Conservation (phyloP, 2,329 filamentous ascomycete species). For the Colletotrichum gloeosporioides region DNA sequence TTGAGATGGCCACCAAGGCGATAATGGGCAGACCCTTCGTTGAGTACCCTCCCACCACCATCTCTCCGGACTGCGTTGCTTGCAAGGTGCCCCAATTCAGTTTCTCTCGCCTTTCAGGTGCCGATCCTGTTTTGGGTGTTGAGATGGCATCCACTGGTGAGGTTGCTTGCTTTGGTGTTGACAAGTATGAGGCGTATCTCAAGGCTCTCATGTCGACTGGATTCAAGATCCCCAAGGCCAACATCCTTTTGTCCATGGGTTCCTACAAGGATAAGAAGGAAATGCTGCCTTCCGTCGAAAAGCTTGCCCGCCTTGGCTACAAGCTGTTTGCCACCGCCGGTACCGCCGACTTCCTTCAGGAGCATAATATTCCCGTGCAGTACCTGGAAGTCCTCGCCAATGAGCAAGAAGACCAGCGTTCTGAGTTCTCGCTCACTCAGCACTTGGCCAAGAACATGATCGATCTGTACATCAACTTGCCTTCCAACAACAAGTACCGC, state of each 20-base stretch:
- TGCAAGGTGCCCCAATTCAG: constrained; percentile 99
- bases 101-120: constrained; percentile 94
- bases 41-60: constrained; percentile 79
- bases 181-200: constrained; percentile 97
- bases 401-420: constrained; percentile 83
- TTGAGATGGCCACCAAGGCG: constrained; percentile 98
- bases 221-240: constrained; percentile 95
- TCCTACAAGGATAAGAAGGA: constrained; percentile 98
- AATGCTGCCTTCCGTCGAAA: constrained; percentile 91
- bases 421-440: constrained; percentile 96
- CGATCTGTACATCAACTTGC: constrained; percentile 98
- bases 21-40: constrained; percentile 86
- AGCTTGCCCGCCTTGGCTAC: constrained; percentile 89
- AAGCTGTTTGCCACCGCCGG: constrained; percentile 96
- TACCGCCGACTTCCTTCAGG: constrained; percentile 94
- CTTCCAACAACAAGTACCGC: constrained; percentile 97
- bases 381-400: constrained; percentile 87
- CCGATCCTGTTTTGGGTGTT: constrained; percentile 94
- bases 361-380: constrained; percentile 90
- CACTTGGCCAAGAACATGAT: constrained; percentile 98
- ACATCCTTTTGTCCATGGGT: constrained; percentile 93
- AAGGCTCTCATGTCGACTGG: constrained; percentile 96
- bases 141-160: constrained; percentile 99
- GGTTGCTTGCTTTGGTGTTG: constrained; percentile 92
- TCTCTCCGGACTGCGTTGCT: constrained; percentile 85